Evolutionary conservation across 1,139 yeast genomes (phyloP), one percentile per base, ranked within the genome.

Genomic region (Diutina sp.): DNA sequence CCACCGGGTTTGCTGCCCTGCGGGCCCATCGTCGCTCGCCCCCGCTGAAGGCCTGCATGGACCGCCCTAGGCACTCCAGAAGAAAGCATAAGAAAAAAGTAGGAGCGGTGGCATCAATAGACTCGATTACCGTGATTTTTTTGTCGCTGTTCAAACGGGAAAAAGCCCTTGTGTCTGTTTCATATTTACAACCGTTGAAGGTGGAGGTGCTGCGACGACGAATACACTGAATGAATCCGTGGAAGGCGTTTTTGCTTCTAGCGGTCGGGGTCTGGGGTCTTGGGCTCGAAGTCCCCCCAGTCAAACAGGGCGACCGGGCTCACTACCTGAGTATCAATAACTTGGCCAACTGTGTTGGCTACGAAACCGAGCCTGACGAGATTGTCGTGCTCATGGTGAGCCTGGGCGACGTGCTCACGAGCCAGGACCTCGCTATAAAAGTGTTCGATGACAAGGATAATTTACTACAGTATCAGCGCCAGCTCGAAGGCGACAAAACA

Each of bases 401-500:
- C 18, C 59, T 68, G 54, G 78, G 77, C 32, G 72, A 68, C 45
- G 65, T 61, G 29, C 55, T 69, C 5, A 62, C 67, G 6, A 68
- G 74, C n/a, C 80, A 76, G 59, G 57, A 57, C 32, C 66, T 76
- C 58, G 72, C 74, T 59, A 62, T 76, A 54, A 66, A 67, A 55
- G 69, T 76, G 5, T 68, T 76, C 58, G 80, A 76, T 59, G 69
- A 70, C 35, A 72, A 70, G 29, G 66, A 69, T 54, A 76, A 74
- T 60, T 60, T 64, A 14, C 66, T 76, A 56, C 66, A 79, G 52
- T 63, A 64, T 55, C 67, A 71, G 57, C 62, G 64, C 35, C 72
- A 72, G 60, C 62, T 76, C 45, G 59, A 64, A 18, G 63, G 63
- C 25, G 76, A 72, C 44, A 58, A 67, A 21, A 65, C 69, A 48